Evolutionary conservation across 805 yeast genomes (phyloP).

Genomic region (Yarrowia yakushimensis): DNA sequence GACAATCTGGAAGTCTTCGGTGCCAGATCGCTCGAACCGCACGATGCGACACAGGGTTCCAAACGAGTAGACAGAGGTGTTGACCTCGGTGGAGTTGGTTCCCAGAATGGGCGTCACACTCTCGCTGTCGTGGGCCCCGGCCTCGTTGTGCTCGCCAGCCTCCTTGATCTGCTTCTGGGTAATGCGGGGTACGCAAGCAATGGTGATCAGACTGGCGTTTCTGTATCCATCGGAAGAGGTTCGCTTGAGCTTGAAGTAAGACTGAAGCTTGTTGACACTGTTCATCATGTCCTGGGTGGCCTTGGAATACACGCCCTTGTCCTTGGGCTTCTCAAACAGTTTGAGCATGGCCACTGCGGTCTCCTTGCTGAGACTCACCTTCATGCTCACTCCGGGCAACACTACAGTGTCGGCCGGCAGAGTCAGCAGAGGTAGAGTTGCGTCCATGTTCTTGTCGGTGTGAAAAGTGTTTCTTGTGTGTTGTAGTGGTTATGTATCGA

Average conservation of each 20-base stretch:
- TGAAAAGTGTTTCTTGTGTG: not conserved
- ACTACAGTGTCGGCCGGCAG: slow-evolving; percentile 25
- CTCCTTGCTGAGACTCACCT: slow-evolving; percentile 14
- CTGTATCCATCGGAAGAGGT: slow-evolving; percentile 26
- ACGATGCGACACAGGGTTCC: slow-evolving; percentile 31
- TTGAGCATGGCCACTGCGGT: slow-evolving; percentile 21
- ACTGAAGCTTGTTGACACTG: slow-evolving; percentile 2
- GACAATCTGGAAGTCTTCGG: slow-evolving; percentile 27
- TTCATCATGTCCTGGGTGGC: slow-evolving; percentile 17
- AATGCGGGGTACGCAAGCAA: slow-evolving; percentile 25
- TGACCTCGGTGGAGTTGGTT: slow-evolving; percentile 20
- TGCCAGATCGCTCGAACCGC: slow-evolving; percentile 29
- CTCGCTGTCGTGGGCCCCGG: not conserved
- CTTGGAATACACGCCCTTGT: slow-evolving; percentile 13
- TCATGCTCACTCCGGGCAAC: slow-evolving; percentile 25
- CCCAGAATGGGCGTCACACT: slow-evolving; percentile 1
- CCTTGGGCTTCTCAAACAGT: slow-evolving; percentile 23
- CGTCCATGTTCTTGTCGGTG: not conserved
- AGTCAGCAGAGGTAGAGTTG: slow-evolving; percentile 24
- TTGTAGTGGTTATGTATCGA: not conserved
- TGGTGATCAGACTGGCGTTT: slow-evolving; percentile 18
- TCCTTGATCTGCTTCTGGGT: slow-evolving; percentile 16
- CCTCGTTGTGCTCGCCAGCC: not conserved
- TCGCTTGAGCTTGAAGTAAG: slow-evolving; percentile 2
- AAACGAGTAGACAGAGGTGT: slow-evolving; percentile 10